Evolutionary conservation across 768 basidiomycete genomes (phyloP).

Genomic region (Russula vinacea): DNA sequence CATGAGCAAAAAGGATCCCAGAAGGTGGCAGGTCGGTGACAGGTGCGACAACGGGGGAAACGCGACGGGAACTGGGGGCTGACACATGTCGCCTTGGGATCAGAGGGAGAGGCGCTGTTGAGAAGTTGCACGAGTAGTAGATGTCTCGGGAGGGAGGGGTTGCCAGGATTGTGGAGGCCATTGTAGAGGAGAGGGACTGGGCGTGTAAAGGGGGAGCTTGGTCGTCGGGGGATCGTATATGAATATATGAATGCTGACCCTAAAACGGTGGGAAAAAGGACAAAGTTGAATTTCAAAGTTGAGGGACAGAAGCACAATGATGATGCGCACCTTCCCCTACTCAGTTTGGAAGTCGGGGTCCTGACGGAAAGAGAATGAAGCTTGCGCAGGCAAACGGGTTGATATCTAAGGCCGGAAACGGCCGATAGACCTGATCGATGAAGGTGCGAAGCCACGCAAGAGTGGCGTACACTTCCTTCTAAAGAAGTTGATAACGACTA

Average conservation of each 20-base stretch:
- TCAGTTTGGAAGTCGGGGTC: constrained; percentile 7
- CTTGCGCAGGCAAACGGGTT: background rate
- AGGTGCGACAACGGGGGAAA: constrained; percentile 2
- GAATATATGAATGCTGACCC: constrained; percentile 27
- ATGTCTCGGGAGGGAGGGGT: constrained; percentile 28
- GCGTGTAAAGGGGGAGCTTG: constrained; percentile 6
- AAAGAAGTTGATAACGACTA: constrained; percentile 18
- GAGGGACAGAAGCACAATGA: constrained; percentile 14
- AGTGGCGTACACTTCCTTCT: constrained; percentile 8
- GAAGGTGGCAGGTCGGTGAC: constrained; percentile 6
- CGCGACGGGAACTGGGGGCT: constrained; percentile 30
- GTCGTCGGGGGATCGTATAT: constrained; percentile 18
- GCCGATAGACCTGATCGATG: constrained; percentile 19
- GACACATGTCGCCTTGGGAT: constrained; percentile 53
- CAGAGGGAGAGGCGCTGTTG: constrained; percentile 58
- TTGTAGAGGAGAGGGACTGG: background rate
- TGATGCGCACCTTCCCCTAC: constrained; percentile 22
- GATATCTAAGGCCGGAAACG: constrained; percentile 2
- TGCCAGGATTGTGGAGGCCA: constrained; percentile 27
- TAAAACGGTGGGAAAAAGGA: constrained; percentile 22
- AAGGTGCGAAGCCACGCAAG: background rate
- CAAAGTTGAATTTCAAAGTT: constrained; percentile 26
- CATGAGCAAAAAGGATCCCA: constrained; percentile 24
- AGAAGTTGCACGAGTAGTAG: constrained; percentile 45
- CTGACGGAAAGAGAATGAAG: constrained; percentile 16